phyloP scores from a whole-genome alignment of 2,329 filamentous ascomycete genomes.

The Beauveria bassiana region DNA sequence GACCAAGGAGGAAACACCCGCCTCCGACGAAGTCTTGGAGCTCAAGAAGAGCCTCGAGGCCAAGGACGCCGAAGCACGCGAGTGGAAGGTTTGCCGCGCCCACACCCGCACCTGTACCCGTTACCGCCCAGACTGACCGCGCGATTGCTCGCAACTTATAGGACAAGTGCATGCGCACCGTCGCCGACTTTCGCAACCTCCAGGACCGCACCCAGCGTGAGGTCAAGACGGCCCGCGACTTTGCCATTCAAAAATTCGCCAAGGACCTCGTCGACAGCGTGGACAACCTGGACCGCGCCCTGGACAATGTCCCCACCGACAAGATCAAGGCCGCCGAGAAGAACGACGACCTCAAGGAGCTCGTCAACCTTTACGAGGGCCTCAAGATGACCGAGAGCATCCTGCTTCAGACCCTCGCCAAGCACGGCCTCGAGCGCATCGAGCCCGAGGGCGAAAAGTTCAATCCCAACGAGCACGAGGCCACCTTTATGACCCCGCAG shows the following conservation, averaged over 20 bases:
- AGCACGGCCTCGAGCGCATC: slow-evolving; percentile 88
- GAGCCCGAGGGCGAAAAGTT: slow-evolving; percentile 81
- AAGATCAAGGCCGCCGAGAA: slow-evolving; percentile 52
- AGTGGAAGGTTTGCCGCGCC: slow-evolving; percentile 66
- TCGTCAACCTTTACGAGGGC: slow-evolving; percentile 75
- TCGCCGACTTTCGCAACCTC: slow-evolving; percentile 96
- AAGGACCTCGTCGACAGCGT: slow-evolving; percentile 91
- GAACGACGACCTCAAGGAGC: slow-evolving; percentile 56
- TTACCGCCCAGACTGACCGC: background rate
- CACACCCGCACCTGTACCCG: background rate
- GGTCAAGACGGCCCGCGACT: slow-evolving; percentile 78
- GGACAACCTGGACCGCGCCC: slow-evolving; percentile 93
- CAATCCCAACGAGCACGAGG: slow-evolving; percentile 94
- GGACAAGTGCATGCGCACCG: slow-evolving; percentile 90
- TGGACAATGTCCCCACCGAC: slow-evolving; percentile 67
- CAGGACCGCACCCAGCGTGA: slow-evolving; percentile 92
- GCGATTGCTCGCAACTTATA: slow-evolving; percentile 28
- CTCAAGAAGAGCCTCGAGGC: slow-evolving; percentile 45
- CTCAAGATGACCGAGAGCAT: slow-evolving; percentile 93
- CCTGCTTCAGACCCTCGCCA: slow-evolving; percentile 79
- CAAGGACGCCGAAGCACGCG: slow-evolving; percentile 49
- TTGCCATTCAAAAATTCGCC: slow-evolving; percentile 92
- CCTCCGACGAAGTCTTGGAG: slow-evolving; percentile 31
- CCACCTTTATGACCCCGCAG: slow-evolving; percentile 86
- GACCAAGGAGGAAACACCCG: slow-evolving; percentile 20